Base-by-base conservation (phyloP, 2,329 filamentous ascomycete genomes). In the Chrysoporthe austroafricana region DNA sequence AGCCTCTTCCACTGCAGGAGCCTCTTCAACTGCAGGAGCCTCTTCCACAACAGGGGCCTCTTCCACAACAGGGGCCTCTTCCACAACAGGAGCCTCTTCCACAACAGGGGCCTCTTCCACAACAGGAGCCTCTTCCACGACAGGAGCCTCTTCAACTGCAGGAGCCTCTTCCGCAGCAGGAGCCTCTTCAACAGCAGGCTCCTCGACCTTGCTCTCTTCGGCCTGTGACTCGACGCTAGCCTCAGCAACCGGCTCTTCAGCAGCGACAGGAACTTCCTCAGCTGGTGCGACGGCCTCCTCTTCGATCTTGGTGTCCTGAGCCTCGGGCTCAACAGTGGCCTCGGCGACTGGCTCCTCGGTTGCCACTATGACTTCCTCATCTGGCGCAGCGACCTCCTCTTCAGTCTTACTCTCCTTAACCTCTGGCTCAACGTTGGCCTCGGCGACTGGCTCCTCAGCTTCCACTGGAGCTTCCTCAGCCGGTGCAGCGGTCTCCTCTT, bases 321-420 rank as follows among this genome's bases (percentile, higher is more conserved):
- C 36, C 62, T 63, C 42, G 8, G 56, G 14, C 46, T 69, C 65
- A 9, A 32, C 61, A 5, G 21, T 56, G 4, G 43, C n/a, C 39
- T 67, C 65, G 18, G 57, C 50, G 61, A 46, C 62, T 34, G 68
- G 64, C 36, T 70, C 60, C 63, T 70, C 62, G n/a, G 58, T 52
- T 34, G 61, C 58, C 26, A 21, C 60, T 4, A 65, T 32, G 21
- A 59, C 32, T n/a, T 54, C 13, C 32, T 63, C 68, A 32, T 62
- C 68, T 11, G 32, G 50, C 11, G 26, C 13, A 26, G 63, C 48
- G 16, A 42, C 21, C 21, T 57, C 44, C 58, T 57, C 56, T 14
- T 18, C 58, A 63, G 59, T 48, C n/a, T 64, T 32, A 11, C 32
- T 32, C 52, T 70, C 59, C 43, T 69, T 64, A 18, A 42, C 36